These are phyloP conservation scores for Crataegus laevigata DNA, from an alignment of 306 rosid genomes.

Conservation along the genomic window DNA sequence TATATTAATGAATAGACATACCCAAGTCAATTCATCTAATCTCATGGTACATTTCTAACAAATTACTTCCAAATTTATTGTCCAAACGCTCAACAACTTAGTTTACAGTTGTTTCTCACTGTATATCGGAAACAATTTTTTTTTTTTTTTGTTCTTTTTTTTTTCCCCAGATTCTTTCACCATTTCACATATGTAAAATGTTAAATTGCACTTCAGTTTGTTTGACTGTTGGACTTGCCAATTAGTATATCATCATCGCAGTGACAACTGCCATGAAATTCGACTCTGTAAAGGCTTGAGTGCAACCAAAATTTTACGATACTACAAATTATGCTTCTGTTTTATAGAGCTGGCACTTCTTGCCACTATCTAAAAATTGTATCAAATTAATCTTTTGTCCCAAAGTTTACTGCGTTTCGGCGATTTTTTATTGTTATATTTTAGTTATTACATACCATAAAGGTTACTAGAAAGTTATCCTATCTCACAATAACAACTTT, in stretches of 20 bases:
- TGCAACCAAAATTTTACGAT: neutral
- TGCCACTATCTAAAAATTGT: neutral
- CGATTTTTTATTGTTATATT: too few relatives aligned
- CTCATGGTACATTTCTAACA: too few relatives aligned
- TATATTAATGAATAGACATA: too few relatives aligned
- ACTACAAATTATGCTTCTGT: neutral
- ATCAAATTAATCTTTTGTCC: neutral
- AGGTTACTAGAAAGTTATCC: too few relatives aligned
- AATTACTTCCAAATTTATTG: too few relatives aligned
- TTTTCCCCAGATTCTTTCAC: neutral
- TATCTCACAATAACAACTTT: too few relatives aligned
- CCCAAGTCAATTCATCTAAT: too few relatives aligned
- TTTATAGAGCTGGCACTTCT: neutral
- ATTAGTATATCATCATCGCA: neutral
- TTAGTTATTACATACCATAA: too few relatives aligned
- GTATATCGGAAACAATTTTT: too few relatives aligned
- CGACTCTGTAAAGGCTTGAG: neutral
- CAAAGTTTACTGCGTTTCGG: neutral
- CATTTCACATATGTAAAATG: neutral
- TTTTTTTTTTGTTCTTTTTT: too few relatives aligned
- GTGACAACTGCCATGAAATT: neutral
- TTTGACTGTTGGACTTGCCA: neutral
- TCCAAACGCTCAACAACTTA: too few relatives aligned
- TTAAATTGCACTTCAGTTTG: neutral
- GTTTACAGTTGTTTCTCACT: too few relatives aligned